Conservation (phyloP, 192 early-diverging fungal genomes). For the Backusella luteola region DNA sequence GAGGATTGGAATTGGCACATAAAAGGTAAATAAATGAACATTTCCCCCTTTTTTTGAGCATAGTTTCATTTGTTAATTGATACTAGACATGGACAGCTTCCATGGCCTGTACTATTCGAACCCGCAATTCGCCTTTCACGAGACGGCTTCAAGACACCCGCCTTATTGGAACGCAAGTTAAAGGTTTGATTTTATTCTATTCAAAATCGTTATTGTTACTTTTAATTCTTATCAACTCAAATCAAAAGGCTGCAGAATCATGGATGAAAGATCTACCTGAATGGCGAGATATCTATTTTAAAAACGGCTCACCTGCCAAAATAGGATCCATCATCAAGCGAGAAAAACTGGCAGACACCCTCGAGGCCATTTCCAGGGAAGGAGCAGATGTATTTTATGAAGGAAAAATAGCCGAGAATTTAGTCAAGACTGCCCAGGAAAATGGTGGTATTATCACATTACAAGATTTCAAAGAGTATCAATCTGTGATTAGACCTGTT, state of each 20-base stretch:
- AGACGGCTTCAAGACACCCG: slow-evolving; percentile 58
- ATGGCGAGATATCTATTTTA: slow-evolving; percentile 61
- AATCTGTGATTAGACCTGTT: slow-evolving; percentile 56
- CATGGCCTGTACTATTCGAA: slow-evolving; percentile 78
- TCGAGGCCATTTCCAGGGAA: slow-evolving; percentile 58
- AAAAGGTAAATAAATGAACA: slow-evolving; percentile 37
- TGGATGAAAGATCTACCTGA: slow-evolving; percentile 42
- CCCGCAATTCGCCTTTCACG: slow-evolving; percentile 72
- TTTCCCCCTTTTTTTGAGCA: not conserved
- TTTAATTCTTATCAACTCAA: not conserved
- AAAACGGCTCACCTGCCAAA: slow-evolving; percentile 61
- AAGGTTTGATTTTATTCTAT: not conserved
- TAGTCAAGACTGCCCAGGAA: slow-evolving; percentile 60
- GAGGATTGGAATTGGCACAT: slow-evolving; percentile 81
- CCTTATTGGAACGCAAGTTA: not conserved
- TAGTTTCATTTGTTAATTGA: not conserved
- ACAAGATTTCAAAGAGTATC: slow-evolving; percentile 71
- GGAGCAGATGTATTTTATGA: slow-evolving; percentile 56
- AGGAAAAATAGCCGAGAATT: slow-evolving; percentile 60
- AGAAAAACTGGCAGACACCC: slow-evolving; percentile 54
- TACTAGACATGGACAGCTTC: slow-evolving; percentile 68
- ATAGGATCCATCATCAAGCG: slow-evolving; percentile 67
- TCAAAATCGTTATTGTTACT: not conserved
- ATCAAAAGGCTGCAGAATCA: not conserved
- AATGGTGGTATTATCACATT: slow-evolving; percentile 75